Conservation (phyloP, 768 basidiomycete genomes). For the Auriscalpium orientale region DNA sequence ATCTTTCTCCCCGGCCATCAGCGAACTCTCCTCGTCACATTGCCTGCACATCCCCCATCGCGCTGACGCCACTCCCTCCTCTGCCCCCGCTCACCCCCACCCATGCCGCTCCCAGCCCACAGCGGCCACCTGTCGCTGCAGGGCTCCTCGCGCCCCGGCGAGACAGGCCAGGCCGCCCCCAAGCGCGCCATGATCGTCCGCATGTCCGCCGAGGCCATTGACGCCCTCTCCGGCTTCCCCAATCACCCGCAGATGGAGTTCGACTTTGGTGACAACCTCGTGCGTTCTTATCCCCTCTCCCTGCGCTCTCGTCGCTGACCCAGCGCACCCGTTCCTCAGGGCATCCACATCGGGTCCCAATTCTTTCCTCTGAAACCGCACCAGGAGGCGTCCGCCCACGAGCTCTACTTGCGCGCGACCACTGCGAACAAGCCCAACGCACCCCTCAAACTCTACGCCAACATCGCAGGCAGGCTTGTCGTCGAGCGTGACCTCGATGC, state of each 20-base stretch:
- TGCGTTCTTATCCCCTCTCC: conserved; percentile 25
- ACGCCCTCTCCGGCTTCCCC: conserved; percentile 48
- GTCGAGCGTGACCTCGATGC: conserved; percentile 55
- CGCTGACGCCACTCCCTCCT: too few relatives aligned
- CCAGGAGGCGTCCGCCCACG: conserved; percentile 53
- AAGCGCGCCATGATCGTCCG: conserved; percentile 74
- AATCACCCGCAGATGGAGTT: conserved; percentile 44
- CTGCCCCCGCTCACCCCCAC: background rate
- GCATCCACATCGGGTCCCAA: conserved; percentile 55
- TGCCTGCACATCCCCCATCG: too few relatives aligned
- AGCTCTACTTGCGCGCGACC: conserved; percentile 63
- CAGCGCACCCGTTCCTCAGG: background rate
- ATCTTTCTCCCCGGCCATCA: too few relatives aligned
- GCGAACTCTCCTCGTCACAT: too few relatives aligned
- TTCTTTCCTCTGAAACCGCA: conserved; percentile 53
- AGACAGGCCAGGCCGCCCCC: conserved; percentile 47
- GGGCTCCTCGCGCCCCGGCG: conserved; percentile 48
- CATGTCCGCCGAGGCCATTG: conserved; percentile 64
- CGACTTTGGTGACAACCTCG: conserved; percentile 54
- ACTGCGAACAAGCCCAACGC: conserved; percentile 50
- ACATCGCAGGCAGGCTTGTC: conserved; percentile 63
- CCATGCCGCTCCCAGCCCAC: conserved; percentile 60
- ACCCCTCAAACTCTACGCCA: conserved; percentile 67
- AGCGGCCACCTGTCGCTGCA: conserved; percentile 49
- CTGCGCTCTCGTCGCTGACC: background rate